phyloP scores from a whole-genome alignment of 164 flowering plant genomes.

The Kalanchoe fedtschenkoi region DNA sequence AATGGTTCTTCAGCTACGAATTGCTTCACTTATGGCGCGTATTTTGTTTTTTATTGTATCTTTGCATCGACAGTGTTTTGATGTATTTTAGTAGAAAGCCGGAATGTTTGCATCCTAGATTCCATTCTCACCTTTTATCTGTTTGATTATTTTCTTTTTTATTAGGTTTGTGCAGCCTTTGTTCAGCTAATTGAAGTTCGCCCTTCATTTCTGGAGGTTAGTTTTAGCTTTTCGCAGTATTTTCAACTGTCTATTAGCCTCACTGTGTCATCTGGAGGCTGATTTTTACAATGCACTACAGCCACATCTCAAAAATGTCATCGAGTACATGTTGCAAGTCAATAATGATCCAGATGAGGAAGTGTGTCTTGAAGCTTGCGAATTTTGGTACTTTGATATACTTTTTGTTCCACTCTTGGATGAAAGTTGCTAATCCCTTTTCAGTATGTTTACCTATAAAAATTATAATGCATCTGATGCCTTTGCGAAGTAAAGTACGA shows the following conservation, averaged over 20 bases:
- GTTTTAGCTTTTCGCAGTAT: conserved; percentile 5
- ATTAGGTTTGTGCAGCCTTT: conserved; percentile 92
- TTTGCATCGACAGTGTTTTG: not conserved
- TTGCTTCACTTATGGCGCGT: not conserved
- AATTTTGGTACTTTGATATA: conserved; percentile 64
- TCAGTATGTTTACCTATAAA: not conserved
- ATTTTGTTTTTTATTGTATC: not conserved
- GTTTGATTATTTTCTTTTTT: conserved; percentile 4
- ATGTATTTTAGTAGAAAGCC: not conserved
- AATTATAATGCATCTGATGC: not conserved
- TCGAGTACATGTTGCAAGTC: conserved; percentile 91
- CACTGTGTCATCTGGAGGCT: not conserved
- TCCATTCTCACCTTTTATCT: conserved; percentile 8
- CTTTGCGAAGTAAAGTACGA: not conserved
- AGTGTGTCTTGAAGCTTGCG: conserved; percentile 98
- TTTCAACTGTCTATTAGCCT: not conserved
- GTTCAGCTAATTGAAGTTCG: conserved; percentile 87
- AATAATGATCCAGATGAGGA: conserved; percentile 86
- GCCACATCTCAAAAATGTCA: conserved; percentile 82
- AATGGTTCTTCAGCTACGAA: not conserved
- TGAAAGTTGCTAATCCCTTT: not conserved
- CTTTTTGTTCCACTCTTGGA: not conserved
- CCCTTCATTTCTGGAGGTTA: conserved; percentile 77
- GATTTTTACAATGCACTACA: conserved; percentile 20
- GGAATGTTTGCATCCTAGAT: not conserved